These are phyloP conservation scores for Camellia lanceoleosa DNA, from an alignment of 148 eudicot species.

Conservation along the genomic window DNA sequence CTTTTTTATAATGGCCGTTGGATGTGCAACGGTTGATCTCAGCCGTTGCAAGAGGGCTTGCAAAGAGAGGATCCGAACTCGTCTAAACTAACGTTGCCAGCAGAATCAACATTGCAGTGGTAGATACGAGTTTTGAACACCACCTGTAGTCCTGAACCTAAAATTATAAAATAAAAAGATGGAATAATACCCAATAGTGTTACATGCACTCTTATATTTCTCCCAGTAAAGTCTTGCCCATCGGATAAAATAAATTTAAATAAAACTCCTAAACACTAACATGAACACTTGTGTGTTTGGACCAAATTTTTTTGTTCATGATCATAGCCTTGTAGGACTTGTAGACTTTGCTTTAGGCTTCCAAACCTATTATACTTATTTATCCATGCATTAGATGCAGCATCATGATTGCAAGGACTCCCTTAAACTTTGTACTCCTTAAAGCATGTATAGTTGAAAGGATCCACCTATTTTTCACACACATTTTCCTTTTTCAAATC, in stretches of 20 bases:
- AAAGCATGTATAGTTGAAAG: neutral
- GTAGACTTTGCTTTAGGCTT: neutral
- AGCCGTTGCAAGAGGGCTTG: no score
- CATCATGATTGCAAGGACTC: neutral
- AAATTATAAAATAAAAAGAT: constrained; percentile 17
- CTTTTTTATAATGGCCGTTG: no score
- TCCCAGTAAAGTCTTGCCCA: no score
- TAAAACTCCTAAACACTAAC: no score
- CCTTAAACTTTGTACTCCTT: neutral
- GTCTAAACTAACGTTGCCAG: constrained; percentile 67
- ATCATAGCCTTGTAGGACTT: no score
- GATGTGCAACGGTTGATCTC: no score
- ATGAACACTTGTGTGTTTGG: no score
- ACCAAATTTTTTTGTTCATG: no score
- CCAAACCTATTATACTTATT: neutral
- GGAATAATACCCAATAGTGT: neutral
- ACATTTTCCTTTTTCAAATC: no score
- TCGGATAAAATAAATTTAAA: no score
- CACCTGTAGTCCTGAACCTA: constrained; percentile 57
- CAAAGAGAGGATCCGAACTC: constrained; percentile 49
- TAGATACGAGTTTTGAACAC: constrained; percentile 84
- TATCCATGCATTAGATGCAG: no score
- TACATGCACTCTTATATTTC: neutral
- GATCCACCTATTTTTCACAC: no score
- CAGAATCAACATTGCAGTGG: constrained; percentile 90